Base-by-base conservation (phyloP, 2,329 filamentous ascomycete species). In the Claviceps fusiformis region DNA sequence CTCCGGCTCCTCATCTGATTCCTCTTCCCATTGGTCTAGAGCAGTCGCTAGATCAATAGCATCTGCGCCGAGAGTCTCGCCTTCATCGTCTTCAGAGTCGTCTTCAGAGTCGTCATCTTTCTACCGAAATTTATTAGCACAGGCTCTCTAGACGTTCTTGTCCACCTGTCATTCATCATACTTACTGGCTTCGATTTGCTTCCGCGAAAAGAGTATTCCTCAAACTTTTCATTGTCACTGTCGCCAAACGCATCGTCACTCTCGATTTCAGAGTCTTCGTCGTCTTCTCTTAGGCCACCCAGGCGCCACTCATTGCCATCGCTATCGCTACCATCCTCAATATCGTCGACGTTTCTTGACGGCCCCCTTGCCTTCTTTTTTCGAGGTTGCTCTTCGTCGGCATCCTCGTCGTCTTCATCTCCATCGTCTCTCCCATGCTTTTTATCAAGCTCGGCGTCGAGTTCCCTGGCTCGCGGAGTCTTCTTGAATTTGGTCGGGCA, bases 271-370 rank as follows among this genome's bases (percentile, higher is more conserved):
- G 80, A 83, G 61, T 84, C 81, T 24, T 83, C 77, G 43, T 83
- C 80, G 37, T 78, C 77, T 17, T 73, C 73, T 27, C 73, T 75
- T 6, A 81, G 57, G 11, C 70, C 75, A 31, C 91, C 90, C 52
- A 95, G 75, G 52, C 79, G 84, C 89, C 89, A 95, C 64, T 87
- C 83, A 63, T 95, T 87, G 27, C 89, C 90, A 58, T 91, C 87
- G 58, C 86, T 89, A 65, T 95, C 91, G 61, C 85, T 91, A 10
- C 87, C 88, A 59, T 85, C 82, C 56, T 91, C 87, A 17, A 81
- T 75, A 47, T 78, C 77, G 19, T 80, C 78, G 62, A 82, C 75
- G 5, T 70, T 73, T 5, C 75, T 71, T 62, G 69, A 45, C 67
- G 65, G 73, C 44, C 74, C 72, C 66, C 71, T 73, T 37, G 59